Evolutionary conservation across 2,329 filamentous ascomycete genomes (phyloP).

Genomic region (Aspergillus sp.): DNA sequence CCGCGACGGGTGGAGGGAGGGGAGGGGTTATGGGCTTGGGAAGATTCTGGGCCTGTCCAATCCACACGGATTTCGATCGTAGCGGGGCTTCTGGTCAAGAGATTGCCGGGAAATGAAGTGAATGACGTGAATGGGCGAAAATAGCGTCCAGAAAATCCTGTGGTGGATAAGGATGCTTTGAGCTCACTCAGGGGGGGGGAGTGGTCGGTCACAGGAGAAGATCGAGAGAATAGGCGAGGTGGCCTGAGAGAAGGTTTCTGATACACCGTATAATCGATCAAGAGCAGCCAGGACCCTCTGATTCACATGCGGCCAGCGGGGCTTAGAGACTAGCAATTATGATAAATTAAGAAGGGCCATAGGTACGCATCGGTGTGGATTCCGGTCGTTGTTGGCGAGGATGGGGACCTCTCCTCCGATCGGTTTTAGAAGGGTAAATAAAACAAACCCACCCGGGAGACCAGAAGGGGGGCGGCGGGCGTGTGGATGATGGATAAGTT

Average conservation of each 20-base stretch:
- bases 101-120: slow-evolving; percentile 16
- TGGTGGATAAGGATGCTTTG: slow-evolving; percentile 5
- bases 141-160: slow-evolving; percentile 2
- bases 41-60: slow-evolving; percentile 20
- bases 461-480: neutral
- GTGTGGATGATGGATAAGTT: slow-evolving; percentile 1
- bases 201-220: slow-evolving; percentile 10
- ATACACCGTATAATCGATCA: slow-evolving; percentile 15
- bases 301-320: slow-evolving; percentile 20
- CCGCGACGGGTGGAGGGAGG: slow-evolving; percentile 5
- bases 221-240: slow-evolving; percentile 16
- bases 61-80: slow-evolving; percentile 17
- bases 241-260: slow-evolving; percentile 18
- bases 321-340: slow-evolving; percentile 6
- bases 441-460: slow-evolving; percentile 5
- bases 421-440: slow-evolving; percentile 3
- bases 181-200: slow-evolving; percentile 17
- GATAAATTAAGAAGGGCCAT: slow-evolving; percentile 15
- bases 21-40: slow-evolving; percentile 9
- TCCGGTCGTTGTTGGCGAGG: neutral
- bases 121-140: slow-evolving; percentile 9
- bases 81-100: slow-evolving; percentile 18
- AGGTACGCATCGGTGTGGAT: neutral
- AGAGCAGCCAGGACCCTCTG: slow-evolving; percentile 15
- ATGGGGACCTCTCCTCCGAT: neutral